phyloP scores from a whole-genome alignment of 495 filamentous ascomycete species.

The Neurospora sp. region DNA sequence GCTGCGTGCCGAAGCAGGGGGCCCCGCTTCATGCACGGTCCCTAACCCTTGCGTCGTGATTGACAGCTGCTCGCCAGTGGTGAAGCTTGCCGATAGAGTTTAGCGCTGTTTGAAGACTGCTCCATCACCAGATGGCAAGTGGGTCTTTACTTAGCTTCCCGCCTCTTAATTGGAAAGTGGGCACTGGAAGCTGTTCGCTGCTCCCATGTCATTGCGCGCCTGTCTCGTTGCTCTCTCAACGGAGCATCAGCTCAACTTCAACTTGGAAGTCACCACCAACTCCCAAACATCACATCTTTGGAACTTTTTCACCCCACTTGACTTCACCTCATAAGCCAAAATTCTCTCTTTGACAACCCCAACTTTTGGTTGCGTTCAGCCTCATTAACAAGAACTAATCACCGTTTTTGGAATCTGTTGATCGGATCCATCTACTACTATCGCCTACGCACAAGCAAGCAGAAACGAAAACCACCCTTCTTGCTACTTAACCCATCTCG shows the following conservation, averaged over 20 bases:
- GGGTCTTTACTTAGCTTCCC: neutral
- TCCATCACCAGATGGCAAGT: neutral
- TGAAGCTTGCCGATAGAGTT: slow-evolving; percentile 5
- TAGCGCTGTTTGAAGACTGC: neutral
- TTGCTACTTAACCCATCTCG: slow-evolving; percentile 2
- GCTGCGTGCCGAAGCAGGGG: neutral
- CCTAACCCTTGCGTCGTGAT: neutral
- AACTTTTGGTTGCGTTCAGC: neutral
- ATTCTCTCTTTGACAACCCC: neutral
- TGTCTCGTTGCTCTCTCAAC: neutral
- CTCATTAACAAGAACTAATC: neutral
- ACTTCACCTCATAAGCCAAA: neutral
- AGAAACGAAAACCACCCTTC: neutral
- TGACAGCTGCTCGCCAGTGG: slow-evolving; percentile 22
- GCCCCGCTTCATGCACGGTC: neutral
- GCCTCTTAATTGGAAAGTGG: neutral
- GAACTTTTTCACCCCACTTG: neutral
- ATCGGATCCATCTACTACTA: neutral
- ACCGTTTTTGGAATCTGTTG: neutral
- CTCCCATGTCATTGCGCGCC: neutral
- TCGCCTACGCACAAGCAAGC: neutral
- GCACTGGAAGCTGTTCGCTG: neutral
- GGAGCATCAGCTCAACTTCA: neutral
- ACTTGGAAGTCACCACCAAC: neutral
- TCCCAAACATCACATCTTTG: neutral